These are phyloP conservation scores for Pterocarpus macrocarpus DNA, from an alignment of 306 rosid species.

Conservation along the genomic window DNA sequence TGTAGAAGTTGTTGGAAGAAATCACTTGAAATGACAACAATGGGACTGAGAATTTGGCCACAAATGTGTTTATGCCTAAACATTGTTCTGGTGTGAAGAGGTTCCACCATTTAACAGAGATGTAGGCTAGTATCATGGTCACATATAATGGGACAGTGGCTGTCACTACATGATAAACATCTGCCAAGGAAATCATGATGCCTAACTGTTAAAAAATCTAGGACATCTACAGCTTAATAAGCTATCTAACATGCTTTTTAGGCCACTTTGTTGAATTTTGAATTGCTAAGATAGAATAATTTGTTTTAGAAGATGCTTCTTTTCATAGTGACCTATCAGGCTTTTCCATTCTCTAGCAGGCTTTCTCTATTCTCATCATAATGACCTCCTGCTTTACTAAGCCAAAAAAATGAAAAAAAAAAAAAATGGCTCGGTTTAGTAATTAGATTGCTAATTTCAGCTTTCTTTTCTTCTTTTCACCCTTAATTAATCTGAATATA, in stretches of 20 bases:
- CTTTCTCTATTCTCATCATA: conserved; percentile 47
- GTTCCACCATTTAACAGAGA: conserved; percentile 93
- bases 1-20: conserved; percentile 78
- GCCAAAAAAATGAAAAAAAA: background rate
- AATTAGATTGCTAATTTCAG: conserved; percentile 15
- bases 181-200: conserved; percentile 77
- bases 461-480: background rate
- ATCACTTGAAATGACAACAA: conserved; percentile 85
- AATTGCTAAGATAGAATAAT: conserved; percentile 58
- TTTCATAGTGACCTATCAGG: conserved; percentile 52
- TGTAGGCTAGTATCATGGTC: conserved; percentile 84
- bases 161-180: conserved; percentile 79
- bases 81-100: conserved; percentile 94
- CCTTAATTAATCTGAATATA: background rate
- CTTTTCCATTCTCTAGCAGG: conserved; percentile 45
- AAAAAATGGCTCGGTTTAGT: background rate
- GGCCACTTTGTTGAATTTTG: conserved; percentile 57
- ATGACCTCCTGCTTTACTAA: conserved; percentile 47
- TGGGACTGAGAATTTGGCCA: conserved; percentile 93
- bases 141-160: conserved; percentile 91
- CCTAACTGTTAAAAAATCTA: conserved; percentile 40
- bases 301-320: conserved; percentile 71
- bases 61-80: conserved; percentile 92
- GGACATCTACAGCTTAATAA: conserved; percentile 47
- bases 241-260: conserved; percentile 57